Evolutionary conservation across 768 basidiomycete genomes (phyloP).

Genomic region (Lentinula edodes): DNA sequence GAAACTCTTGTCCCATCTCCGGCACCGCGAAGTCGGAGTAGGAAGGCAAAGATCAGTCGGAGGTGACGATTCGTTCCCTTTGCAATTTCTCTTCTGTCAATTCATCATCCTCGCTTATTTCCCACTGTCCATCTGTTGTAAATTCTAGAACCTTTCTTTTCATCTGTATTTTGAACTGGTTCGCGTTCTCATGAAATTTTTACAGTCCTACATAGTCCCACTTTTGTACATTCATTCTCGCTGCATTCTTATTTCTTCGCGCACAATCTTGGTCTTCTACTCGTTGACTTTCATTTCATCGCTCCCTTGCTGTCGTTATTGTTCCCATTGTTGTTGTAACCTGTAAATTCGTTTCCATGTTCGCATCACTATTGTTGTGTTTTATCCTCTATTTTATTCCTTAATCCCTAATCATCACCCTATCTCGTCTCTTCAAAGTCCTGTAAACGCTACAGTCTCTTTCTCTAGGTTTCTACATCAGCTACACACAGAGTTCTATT

Average conservation of each 20-base stretch:
- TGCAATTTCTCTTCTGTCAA: background rate
- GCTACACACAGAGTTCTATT: background rate
- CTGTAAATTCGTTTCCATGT: background rate
- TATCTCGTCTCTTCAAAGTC: no score
- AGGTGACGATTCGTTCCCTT: background rate
- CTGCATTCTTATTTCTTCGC: background rate
- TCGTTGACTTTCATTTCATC: background rate
- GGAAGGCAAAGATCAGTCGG: background rate
- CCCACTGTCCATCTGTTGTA: background rate
- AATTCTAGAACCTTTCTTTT: background rate
- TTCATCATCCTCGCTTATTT: background rate
- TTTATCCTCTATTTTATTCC: slow-evolving; percentile 1
- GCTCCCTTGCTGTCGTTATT: background rate
- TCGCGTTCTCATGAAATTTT: background rate
- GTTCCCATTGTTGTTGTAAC: background rate
- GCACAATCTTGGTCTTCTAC: background rate
- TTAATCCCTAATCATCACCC: background rate
- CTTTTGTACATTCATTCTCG: background rate
- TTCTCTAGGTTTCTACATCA: background rate
- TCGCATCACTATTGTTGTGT: background rate
- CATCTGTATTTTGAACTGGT: background rate
- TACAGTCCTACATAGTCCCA: no score
- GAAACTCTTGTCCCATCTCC: background rate
- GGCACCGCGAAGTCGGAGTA: background rate
- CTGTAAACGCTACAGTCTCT: background rate